phyloP scores from a whole-genome alignment of 2,329 filamentous ascomycete species.

The Nemania serpens region DNA sequence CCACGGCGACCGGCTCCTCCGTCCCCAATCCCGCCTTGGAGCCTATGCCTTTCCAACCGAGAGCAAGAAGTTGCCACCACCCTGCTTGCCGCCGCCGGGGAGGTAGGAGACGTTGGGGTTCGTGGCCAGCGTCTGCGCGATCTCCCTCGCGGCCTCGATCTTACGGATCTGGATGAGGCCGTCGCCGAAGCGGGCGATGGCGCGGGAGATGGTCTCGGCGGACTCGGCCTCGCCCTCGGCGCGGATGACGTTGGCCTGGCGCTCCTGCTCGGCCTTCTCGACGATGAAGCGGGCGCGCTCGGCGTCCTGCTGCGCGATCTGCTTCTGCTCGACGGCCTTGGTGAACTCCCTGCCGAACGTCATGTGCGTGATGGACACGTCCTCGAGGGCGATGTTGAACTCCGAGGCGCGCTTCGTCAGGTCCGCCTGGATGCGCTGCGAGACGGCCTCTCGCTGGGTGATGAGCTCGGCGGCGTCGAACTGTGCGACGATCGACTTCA shows the following conservation, averaged over 20 bases:
- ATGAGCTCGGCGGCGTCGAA: constrained; percentile 99
- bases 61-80: constrained; percentile 55
- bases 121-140: constrained; percentile 82
- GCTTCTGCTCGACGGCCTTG: constrained; percentile 98
- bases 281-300: constrained; percentile 98
- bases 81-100: constrained; percentile 72
- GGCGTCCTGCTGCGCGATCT: constrained; percentile 98
- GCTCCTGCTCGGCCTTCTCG: constrained; percentile 97
- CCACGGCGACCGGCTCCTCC: not conserved
- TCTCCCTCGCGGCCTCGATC: constrained; percentile 96
- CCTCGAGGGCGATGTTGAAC: constrained; percentile 99
- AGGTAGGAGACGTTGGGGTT: constrained; percentile 98
- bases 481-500: constrained; percentile 97
- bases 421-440: constrained; percentile 89
- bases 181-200: constrained; percentile 90
- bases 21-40: constrained; percentile 15
- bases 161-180: constrained; percentile 94
- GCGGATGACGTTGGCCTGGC: constrained; percentile 97
- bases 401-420: constrained; percentile 90
- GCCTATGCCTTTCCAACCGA: constrained; percentile 52
- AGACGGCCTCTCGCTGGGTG: constrained; percentile 97
- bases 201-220: constrained; percentile 92
- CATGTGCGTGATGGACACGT: constrained; percentile 99
- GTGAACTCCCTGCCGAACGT: constrained; percentile 99
- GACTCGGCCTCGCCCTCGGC: constrained; percentile 98